Conservation (phyloP, 768 basidiomycete species). For the Cystofilobasidium bisporidii region DNA sequence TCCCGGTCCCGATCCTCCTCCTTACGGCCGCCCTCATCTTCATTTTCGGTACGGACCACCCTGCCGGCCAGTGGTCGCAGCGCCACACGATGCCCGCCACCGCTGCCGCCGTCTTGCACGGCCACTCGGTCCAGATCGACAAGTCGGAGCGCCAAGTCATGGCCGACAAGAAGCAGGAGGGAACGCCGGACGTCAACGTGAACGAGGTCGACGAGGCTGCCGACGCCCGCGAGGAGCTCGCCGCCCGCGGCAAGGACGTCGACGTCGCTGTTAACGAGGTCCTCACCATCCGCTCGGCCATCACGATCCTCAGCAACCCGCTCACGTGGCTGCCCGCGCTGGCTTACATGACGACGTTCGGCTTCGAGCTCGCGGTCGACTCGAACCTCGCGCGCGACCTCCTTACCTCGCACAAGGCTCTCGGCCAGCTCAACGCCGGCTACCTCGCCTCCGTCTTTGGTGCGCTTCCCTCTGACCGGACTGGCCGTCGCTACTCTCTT, state of each 20-base stretch:
- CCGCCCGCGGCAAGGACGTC: slow-evolving; percentile 39
- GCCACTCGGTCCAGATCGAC: slow-evolving; percentile 33
- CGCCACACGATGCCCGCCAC: slow-evolving; percentile 44
- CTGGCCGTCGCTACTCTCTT: no score
- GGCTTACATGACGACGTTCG: slow-evolving; percentile 52
- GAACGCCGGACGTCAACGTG: slow-evolving; percentile 29
- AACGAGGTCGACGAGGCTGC: slow-evolving; percentile 28
- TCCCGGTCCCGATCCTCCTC: slow-evolving; percentile 50
- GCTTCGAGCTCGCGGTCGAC: slow-evolving; percentile 53
- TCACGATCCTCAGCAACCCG: slow-evolving; percentile 42
- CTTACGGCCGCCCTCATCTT: slow-evolving; percentile 43
- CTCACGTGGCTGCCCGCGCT: slow-evolving; percentile 52
- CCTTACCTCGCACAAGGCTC: slow-evolving; percentile 40
- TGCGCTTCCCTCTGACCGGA: slow-evolving; percentile 28
- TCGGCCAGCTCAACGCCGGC: slow-evolving; percentile 50
- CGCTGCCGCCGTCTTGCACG: slow-evolving; percentile 30
- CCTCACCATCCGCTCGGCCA: slow-evolving; percentile 41
- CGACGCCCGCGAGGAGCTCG: slow-evolving; percentile 9
- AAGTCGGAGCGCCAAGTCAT: slow-evolving; percentile 30
- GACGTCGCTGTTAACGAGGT: slow-evolving; percentile 47
- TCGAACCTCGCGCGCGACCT: slow-evolving; percentile 48
- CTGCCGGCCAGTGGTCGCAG: slow-evolving; percentile 49
- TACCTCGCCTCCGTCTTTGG: slow-evolving; percentile 39
- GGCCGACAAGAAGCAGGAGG: slow-evolving; percentile 36
- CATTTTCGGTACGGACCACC: slow-evolving; percentile 46